These are phyloP conservation scores for Sherardia arvensis DNA, from an alignment of 257 asterid species.

Conservation along the genomic window DNA sequence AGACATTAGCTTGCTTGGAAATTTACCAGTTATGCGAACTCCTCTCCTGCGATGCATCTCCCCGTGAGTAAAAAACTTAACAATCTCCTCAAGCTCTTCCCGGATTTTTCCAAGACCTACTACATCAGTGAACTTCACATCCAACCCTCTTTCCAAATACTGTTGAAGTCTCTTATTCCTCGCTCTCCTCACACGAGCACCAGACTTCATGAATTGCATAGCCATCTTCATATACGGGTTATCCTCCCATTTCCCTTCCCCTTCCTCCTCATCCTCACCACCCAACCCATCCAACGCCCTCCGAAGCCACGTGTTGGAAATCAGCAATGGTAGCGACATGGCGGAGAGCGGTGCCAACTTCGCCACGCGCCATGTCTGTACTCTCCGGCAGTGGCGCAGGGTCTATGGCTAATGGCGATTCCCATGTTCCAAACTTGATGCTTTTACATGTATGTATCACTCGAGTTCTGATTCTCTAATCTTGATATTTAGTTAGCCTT, in stretches of 20 bases:
- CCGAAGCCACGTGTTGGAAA: no score
- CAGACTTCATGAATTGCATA: slow-evolving; percentile 79
- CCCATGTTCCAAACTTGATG: no score
- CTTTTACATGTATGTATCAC: no score
- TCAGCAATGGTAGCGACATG: no score
- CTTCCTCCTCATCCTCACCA: slow-evolving; percentile 53
- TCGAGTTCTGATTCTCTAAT: no score
- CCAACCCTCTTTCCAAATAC: slow-evolving; percentile 72
- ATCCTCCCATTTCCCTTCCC: slow-evolving; percentile 55
- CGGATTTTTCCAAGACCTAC: slow-evolving; percentile 97
- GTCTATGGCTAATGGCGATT: no score
- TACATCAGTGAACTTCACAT: slow-evolving; percentile 90
- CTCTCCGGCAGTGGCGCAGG: no score
- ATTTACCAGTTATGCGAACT: slow-evolving; percentile 85
- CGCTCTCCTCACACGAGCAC: slow-evolving; percentile 87
- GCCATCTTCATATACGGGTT: slow-evolving; percentile 70
- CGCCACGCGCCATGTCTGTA: no score
- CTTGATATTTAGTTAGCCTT: no score
- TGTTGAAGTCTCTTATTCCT: slow-evolving; percentile 58
- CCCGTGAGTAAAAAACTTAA: slow-evolving; percentile 95
- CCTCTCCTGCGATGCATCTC: slow-evolving; percentile 96
- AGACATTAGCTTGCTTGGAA: slow-evolving; percentile 8
- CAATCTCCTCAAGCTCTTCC: slow-evolving; percentile 96
- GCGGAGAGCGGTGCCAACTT: no score
- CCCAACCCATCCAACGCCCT: slow-evolving; percentile 57